Evolutionary conservation across 495 filamentous ascomycete species (phyloP).

Genomic region (Melanomma pulvis-pyrius): DNA sequence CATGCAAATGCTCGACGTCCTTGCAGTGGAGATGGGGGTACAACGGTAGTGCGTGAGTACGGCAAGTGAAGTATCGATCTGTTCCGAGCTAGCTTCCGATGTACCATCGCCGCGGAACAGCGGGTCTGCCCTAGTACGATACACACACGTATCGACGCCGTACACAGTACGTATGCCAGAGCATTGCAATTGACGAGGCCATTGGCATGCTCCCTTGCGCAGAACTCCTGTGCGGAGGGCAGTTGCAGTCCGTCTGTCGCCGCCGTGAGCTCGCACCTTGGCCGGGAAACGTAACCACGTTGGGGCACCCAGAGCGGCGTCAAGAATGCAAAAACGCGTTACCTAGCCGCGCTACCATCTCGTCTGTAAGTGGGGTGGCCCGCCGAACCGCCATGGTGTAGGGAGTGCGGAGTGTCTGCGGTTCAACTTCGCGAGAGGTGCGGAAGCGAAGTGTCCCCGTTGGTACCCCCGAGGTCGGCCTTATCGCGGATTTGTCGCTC

Average conservation of each 20-base stretch:
- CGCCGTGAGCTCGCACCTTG: no score
- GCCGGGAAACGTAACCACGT: background rate
- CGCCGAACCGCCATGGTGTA: conserved; percentile 6
- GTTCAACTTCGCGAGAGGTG: conserved; percentile 24
- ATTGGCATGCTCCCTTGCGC: background rate
- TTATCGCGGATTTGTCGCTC: conserved; percentile 9
- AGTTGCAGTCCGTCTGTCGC: no score
- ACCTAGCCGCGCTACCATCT: background rate
- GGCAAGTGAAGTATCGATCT: conserved; percentile 4
- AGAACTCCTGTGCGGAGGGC: background rate
- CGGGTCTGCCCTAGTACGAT: background rate
- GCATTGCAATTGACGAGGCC: no score
- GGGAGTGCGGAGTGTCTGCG: conserved; percentile 23
- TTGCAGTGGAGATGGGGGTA: background rate
- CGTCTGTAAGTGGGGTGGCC: background rate
- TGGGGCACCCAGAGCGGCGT: background rate
- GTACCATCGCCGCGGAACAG: conserved; percentile 7
- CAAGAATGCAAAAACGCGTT: background rate
- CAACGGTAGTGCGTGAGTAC: background rate
- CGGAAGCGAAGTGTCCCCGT: conserved; percentile 33
- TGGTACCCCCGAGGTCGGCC: conserved; percentile 12
- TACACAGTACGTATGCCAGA: background rate
- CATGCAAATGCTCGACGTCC: background rate
- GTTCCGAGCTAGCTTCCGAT: conserved; percentile 15
- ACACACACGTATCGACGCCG: background rate